Evolutionary conservation across 129 eudicot species (phyloP).

Genomic region (Arctium minus): DNA sequence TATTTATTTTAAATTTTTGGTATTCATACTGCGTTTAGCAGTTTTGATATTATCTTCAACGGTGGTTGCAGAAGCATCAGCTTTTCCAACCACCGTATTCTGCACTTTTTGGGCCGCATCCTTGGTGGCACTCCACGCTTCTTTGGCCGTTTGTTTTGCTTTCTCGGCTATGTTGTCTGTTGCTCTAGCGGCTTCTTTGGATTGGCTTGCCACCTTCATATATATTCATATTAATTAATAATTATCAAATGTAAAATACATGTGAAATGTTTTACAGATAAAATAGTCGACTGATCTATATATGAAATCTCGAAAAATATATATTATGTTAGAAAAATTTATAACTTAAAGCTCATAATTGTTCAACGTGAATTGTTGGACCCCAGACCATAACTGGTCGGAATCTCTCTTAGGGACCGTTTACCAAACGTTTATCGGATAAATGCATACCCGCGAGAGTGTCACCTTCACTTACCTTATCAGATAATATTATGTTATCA

Average conservation of each 20-base stretch:
- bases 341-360: too few species aligned
- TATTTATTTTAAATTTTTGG: conserved; percentile 1
- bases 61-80: conserved; percentile 37
- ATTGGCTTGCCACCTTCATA: conserved; percentile 34
- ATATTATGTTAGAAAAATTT: too few species aligned
- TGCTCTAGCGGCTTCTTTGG: conserved; percentile 35
- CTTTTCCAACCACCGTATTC: conserved; percentile 47
- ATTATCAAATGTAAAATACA: not conserved
- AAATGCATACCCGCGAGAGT: too few species aligned
- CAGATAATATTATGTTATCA: too few species aligned
- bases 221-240: not conserved
- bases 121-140: conserved; percentile 70
- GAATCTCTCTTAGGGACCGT: too few species aligned
- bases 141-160: conserved; percentile 59
- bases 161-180: conserved; percentile 46
- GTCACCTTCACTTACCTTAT: too few species aligned
- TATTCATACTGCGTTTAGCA: conserved; percentile 36
- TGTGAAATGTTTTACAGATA: not conserved
- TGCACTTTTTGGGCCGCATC: conserved; percentile 60
- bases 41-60: conserved; percentile 36
- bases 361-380: too few species aligned
- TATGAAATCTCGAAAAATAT: too few species aligned
- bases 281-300: not conserved
- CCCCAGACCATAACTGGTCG: too few species aligned
- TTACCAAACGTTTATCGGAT: too few species aligned